Conservation (phyloP, 306 rosid genomes). For the Amphicarpaea edgeworthii region DNA sequence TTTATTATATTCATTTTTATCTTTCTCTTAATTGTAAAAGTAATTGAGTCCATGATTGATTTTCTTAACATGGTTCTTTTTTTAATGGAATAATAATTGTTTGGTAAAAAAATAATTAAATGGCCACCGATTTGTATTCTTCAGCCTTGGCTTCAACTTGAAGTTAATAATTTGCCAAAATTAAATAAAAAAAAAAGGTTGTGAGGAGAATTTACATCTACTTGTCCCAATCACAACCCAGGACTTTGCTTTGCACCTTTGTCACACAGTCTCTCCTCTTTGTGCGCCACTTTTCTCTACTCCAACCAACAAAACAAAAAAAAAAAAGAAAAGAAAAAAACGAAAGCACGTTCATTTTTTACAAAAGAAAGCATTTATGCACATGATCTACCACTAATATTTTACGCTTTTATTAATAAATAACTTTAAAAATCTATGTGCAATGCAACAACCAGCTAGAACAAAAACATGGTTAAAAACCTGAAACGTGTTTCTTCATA, state of each 20-base stretch:
- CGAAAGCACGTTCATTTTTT: neutral
- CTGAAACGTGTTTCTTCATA: slow-evolving; percentile 20
- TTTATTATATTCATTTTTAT: neutral
- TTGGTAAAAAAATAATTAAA: neutral
- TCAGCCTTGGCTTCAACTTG: slow-evolving; percentile 54
- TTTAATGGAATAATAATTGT: neutral
- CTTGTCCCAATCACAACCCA: neutral
- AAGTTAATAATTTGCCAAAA: slow-evolving; percentile 53
- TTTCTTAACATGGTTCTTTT: neutral
- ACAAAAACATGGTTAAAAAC: neutral
- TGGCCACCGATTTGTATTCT: slow-evolving; percentile 20
- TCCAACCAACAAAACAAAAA: neutral
- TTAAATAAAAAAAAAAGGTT: neutral
- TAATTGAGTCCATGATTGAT: neutral
- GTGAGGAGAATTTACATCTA: neutral
- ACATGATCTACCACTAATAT: slow-evolving; percentile 10
- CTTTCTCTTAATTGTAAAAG: neutral
- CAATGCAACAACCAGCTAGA: neutral
- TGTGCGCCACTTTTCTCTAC: slow-evolving; percentile 16
- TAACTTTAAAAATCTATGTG: neutral
- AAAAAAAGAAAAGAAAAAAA: neutral
- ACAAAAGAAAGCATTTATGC: slow-evolving; percentile 1
- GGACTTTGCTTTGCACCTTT: slow-evolving; percentile 16
- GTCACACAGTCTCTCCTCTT: neutral
- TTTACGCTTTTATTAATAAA: neutral